A percentile compares a stretch with the other conserved stretches of the same genome.
Evolutionary conservation across 495 filamentous ascomycete genomes (phyloP).

Genomic region (Annulohypoxylon maeteangense): DNA sequence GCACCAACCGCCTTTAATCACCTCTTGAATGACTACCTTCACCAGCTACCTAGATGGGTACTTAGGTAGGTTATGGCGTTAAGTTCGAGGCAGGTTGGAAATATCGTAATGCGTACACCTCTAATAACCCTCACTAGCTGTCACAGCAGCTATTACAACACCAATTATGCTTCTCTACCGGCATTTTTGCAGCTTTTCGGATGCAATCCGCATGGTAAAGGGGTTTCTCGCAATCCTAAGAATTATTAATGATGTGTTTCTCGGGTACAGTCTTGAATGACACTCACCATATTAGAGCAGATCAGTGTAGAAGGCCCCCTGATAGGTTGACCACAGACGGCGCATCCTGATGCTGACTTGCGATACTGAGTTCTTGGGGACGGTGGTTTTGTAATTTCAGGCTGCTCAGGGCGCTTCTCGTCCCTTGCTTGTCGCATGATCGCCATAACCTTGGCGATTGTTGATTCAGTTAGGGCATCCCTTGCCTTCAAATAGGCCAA

Average conservation of each 20-base stretch:
- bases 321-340: constrained; percentile 53
- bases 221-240: constrained; percentile 51
- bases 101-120: neutral
- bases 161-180: constrained; percentile 42
- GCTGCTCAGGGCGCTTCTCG: constrained; percentile 36
- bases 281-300: constrained; percentile 57
- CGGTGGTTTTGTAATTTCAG: constrained; percentile 34
- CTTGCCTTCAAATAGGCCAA: constrained; percentile 57
- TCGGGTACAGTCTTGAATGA: neutral
- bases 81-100: neutral
- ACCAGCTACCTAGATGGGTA: neutral
- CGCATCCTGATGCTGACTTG: constrained; percentile 52
- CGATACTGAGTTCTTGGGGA: constrained; percentile 44
- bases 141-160: constrained; percentile 44
- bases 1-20: neutral
- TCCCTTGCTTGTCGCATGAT: constrained; percentile 52
- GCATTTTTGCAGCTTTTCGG: constrained; percentile 27
- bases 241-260: constrained; percentile 29
- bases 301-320: constrained; percentile 51
- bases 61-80: neutral
- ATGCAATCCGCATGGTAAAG: constrained; percentile 48
- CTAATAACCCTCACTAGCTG: neutral
- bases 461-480: constrained; percentile 50
- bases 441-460: constrained; percentile 49
- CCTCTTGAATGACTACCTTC: neutral